Conservation (phyloP, 257 asterid genomes). For the Paraleonurus japonicus region DNA sequence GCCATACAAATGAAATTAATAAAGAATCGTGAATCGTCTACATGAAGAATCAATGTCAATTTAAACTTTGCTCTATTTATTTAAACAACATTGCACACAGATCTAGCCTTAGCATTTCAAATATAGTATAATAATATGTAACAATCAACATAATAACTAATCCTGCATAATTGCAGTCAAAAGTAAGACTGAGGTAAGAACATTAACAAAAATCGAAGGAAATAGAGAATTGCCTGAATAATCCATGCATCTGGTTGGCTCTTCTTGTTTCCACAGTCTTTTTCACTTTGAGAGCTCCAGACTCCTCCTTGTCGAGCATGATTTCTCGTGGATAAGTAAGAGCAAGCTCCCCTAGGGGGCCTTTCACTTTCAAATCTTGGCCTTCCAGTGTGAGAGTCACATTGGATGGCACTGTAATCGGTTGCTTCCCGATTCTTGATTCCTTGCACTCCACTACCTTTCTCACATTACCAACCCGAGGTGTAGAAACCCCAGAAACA, state of each 20-base stretch:
- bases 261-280: conserved; percentile 77
- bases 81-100: conserved; percentile 5
- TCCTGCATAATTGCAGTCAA: background rate
- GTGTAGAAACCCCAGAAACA: conserved; percentile 31
- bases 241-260: conserved; percentile 98
- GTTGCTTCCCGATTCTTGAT: conserved; percentile 97
- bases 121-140: background rate
- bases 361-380: conserved; percentile 78
- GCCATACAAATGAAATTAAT: background rate
- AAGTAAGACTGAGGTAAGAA: background rate
- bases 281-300: conserved; percentile 69
- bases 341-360: conserved; percentile 90
- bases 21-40: background rate
- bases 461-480: conserved; percentile 39
- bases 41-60: conserved; percentile 6
- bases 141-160: conserved; percentile 10
- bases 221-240: conserved; percentile 65
- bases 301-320: conserved; percentile 57
- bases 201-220: background rate
- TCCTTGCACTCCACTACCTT: conserved; percentile 80
- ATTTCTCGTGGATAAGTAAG: conserved; percentile 86
- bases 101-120: conserved; percentile 2
- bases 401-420: conserved; percentile 73
- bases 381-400: conserved; percentile 72
- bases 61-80: background rate